phyloP scores from a whole-genome alignment of 106 monocot genomes.

The Iris macrosiphon region DNA sequence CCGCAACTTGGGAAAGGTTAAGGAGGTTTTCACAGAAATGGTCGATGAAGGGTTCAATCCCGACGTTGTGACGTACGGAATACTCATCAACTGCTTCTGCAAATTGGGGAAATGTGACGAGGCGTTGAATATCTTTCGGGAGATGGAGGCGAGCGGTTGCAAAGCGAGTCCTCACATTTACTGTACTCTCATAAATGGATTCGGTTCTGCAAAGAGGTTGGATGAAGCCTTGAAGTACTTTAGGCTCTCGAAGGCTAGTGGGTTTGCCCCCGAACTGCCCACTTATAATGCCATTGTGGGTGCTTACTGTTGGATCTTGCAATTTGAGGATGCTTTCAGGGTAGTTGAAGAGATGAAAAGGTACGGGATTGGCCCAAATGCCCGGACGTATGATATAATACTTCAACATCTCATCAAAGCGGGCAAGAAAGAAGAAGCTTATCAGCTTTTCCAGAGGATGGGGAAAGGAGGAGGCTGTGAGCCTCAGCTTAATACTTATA shows the following conservation, averaged over 20 bases:
- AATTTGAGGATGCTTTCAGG: slow-evolving; percentile 63
- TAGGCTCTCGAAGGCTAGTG: slow-evolving; percentile 41
- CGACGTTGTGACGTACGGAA: slow-evolving; percentile 78
- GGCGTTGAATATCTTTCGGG: slow-evolving; percentile 48
- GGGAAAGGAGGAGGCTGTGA: slow-evolving; percentile 26
- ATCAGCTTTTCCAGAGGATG: slow-evolving; percentile 51
- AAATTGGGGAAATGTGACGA: slow-evolving; percentile 55
- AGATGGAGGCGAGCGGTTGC: slow-evolving; percentile 47
- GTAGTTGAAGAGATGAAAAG: slow-evolving; percentile 66
- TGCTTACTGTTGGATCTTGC: slow-evolving; percentile 47
- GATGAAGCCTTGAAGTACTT: slow-evolving; percentile 72
- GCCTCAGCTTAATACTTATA: slow-evolving; percentile 78
- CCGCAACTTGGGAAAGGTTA: slow-evolving; percentile 34
- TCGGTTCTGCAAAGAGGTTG: slow-evolving; percentile 69
- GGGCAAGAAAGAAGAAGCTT: slow-evolving; percentile 49
- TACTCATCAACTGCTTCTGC: slow-evolving; percentile 65
- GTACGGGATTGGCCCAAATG: slow-evolving; percentile 46
- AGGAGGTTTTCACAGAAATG: slow-evolving; percentile 60
- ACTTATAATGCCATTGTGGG: slow-evolving; percentile 87
- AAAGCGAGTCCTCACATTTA: slow-evolving; percentile 78
- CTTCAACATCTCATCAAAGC: slow-evolving; percentile 69
- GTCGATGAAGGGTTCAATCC: slow-evolving; percentile 52
- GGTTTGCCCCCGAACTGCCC: slow-evolving; percentile 54
- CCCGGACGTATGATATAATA: slow-evolving; percentile 79
- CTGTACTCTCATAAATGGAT: slow-evolving; percentile 79